Evolutionary conservation across 768 basidiomycete species (phyloP).

Genomic region (Collybia nuda): DNA sequence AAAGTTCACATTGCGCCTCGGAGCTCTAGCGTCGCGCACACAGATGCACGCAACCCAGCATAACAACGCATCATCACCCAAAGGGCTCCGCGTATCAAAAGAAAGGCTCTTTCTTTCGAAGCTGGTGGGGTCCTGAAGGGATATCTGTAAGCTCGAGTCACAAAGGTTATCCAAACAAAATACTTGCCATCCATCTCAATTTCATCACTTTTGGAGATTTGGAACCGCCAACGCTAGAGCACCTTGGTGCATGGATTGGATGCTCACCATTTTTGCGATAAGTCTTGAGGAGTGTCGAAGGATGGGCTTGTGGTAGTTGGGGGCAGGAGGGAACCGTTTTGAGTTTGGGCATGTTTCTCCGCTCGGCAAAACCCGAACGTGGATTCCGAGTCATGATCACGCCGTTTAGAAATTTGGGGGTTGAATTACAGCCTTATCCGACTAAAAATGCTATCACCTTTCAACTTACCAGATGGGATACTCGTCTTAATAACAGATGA

Average conservation of each 20-base stretch:
- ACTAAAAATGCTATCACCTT: conserved; percentile 48
- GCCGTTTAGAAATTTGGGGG: too few relatives aligned
- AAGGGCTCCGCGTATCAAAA: conserved; percentile 32
- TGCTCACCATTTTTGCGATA: conserved; percentile 53
- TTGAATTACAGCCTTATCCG: too few relatives aligned
- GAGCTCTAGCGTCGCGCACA: conserved; percentile 52
- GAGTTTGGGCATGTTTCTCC: too few relatives aligned
- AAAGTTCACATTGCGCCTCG: conserved; percentile 41
- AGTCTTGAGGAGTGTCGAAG: conserved; percentile 37
- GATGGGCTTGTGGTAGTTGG: conserved; percentile 1
- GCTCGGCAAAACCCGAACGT: too few relatives aligned
- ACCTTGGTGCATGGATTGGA: conserved; percentile 28
- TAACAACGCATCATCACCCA: conserved; percentile 36
- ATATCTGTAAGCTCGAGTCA: conserved; percentile 2
- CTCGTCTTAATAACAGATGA: conserved; percentile 70
- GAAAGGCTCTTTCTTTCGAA: conserved; percentile 10
- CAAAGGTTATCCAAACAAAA: conserved; percentile 33
- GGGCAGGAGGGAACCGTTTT: too few relatives aligned
- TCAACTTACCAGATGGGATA: conserved; percentile 50
- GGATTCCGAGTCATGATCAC: too few relatives aligned
- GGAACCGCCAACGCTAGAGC: conserved; percentile 36
- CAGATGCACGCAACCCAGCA: conserved; percentile 35
- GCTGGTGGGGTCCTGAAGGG: conserved; percentile 21
- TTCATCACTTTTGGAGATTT: conserved; percentile 24
- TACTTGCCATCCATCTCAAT: conserved; percentile 56